Base-by-base conservation (phyloP, 441 rosid species). In the Populus trichocarpa region DNA sequence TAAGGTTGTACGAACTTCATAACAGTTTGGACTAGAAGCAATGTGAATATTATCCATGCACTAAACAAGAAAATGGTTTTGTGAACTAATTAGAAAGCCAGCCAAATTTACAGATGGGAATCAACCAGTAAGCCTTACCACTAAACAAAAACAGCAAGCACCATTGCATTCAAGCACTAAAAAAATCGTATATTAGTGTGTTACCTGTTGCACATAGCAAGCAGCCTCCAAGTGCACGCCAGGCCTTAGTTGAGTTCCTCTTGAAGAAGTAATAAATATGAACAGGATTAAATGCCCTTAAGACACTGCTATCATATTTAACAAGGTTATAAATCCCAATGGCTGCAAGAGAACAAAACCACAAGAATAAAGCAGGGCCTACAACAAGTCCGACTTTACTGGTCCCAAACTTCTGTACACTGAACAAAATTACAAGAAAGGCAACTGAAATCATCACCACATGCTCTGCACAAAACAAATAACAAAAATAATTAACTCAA, bases 201-300 rank as follows among this genome's bases (percentile, higher is more conserved):
- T 73, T 87, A 96, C 98, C 98, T 87, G 99, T 94, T 83, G 96
- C 99, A 82, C 98, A 92, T 69, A 96, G 95, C 83, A 96, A 88
- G 90, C 99, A 96, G 74, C 98, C 97, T 68, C 99, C 99, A 53
- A 96, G 97, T 5, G 99, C 92, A 80, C 83, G 92, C 99, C 98
- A 96, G 67, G 96, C 98, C 71, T 88, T 89, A 73, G 82, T 78
- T 46, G 98, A 89, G 84, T 96, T 93, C 85, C 97, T 84, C 88
- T 96, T 83, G 89, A 94, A 96, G 86, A 84, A 96, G 83, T 74
- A 90, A 88, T 92, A 96, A 82, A 96, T 91, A 81, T 96, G 88
- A 80, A 90, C 77, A 32, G 99, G 99, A 87, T 94, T 96, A 83
- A 96, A 94, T 72, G 99, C 99, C 83, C 84, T 89, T 74, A 87